Percentiles rank a stretch among this genome's conserved stretches.
These are phyloP conservation scores for Pleoardoris graminearum DNA, from an alignment of 2,329 filamentous ascomycete species.

Conservation along the genomic window DNA sequence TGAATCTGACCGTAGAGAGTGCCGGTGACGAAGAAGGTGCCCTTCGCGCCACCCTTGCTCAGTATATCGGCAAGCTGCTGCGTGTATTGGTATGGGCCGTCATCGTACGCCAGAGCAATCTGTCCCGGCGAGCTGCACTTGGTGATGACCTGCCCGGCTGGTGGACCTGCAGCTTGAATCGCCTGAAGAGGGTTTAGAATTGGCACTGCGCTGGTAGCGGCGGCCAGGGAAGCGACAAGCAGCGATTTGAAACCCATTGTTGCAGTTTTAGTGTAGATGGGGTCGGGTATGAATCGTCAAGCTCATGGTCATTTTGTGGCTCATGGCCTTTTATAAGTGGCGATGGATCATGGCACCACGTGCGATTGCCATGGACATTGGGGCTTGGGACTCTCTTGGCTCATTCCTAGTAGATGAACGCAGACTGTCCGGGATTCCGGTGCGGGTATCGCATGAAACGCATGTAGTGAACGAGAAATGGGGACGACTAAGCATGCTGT, in stretches of 20 bases:
- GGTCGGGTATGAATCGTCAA: background rate
- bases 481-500: background rate
- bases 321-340: slow-evolving; percentile 20
- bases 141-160: slow-evolving; percentile 30
- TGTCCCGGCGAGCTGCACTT: slow-evolving; percentile 34
- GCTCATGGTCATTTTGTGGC: background rate
- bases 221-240: slow-evolving; percentile 26
- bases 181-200: slow-evolving; percentile 31
- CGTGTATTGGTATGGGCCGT: slow-evolving; percentile 43
- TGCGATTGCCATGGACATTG: slow-evolving; percentile 6
- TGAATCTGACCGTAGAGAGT: slow-evolving; percentile 17
- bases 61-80: slow-evolving; percentile 39
- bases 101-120: slow-evolving; percentile 43
- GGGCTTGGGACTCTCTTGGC: slow-evolving; percentile 32
- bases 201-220: slow-evolving; percentile 25
- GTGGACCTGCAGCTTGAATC: slow-evolving; percentile 25
- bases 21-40: slow-evolving; percentile 42
- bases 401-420: slow-evolving; percentile 31
- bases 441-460: slow-evolving; percentile 1
- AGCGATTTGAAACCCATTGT: slow-evolving; percentile 32
- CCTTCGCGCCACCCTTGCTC: slow-evolving; percentile 37
- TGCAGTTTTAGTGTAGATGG: background rate
- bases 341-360: background rate
- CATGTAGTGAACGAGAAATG: background rate
- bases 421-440: slow-evolving; percentile 23